A percentile compares a stretch with the other conserved stretches of the same genome.
Conservation (phyloP, 1,284 basidiomycete genomes). For the Coriolopsis trogii region DNA sequence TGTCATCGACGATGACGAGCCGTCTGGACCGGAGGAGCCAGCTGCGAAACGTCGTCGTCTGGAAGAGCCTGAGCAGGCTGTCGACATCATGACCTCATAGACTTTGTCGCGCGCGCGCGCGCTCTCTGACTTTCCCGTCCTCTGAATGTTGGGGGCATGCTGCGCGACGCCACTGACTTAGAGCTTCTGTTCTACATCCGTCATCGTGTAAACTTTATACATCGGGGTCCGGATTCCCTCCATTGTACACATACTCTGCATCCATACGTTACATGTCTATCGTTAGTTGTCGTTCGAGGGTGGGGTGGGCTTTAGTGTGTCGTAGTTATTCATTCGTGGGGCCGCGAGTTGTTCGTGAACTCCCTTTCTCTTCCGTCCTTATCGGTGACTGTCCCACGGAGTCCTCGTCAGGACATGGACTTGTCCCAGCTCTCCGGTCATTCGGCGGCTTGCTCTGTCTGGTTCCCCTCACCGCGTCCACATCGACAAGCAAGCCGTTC, state of each 20-base stretch:
- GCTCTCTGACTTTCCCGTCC: not conserved
- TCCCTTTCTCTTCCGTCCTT: too few species aligned
- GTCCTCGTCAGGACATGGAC: too few species aligned
- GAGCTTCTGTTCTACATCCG: not conserved
- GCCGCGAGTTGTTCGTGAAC: too few species aligned
- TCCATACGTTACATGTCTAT: constrained; percentile 17
- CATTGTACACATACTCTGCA: constrained; percentile 15
- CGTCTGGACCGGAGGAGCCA: constrained; percentile 45
- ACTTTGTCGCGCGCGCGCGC: not conserved
- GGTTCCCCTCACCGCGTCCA: too few species aligned
- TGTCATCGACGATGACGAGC: constrained; percentile 56
- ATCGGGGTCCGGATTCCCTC: not conserved
- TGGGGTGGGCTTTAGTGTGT: not conserved
- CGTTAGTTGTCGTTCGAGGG: not conserved
- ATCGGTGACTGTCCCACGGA: too few species aligned
- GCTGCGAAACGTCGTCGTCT: constrained; percentile 54
- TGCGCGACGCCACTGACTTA: too few species aligned
- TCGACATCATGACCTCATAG: constrained; percentile 18
- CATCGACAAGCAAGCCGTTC: too few species aligned
- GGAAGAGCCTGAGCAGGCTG: constrained; percentile 26
- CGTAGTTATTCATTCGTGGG: not conserved
- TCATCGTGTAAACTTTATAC: constrained; percentile 6
- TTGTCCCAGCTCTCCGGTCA: too few species aligned
- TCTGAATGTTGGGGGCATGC: too few species aligned
- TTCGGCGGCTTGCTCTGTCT: too few species aligned